Evolutionary conservation across 1,284 basidiomycete species (phyloP).

Genomic region (Marasmius sp.): DNA sequence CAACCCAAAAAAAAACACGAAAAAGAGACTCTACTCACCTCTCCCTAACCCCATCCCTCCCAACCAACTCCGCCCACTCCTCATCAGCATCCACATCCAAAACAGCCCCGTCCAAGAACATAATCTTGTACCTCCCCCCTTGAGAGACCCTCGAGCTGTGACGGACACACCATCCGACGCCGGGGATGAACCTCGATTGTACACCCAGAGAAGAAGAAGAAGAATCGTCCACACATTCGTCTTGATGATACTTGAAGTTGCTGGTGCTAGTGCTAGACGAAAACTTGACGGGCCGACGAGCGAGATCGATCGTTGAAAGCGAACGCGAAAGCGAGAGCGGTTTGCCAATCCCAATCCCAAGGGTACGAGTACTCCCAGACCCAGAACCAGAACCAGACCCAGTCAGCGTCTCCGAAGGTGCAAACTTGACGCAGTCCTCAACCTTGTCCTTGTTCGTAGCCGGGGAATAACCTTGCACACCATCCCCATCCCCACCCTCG

Average conservation of each 20-base stretch:
- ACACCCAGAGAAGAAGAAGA: not conserved
- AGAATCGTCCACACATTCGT: not conserved
- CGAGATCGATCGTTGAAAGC: constrained; percentile 20
- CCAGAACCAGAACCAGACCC: not conserved
- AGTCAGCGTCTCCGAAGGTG: not conserved
- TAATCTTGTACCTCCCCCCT: constrained; percentile 40
- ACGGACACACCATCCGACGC: constrained; percentile 45
- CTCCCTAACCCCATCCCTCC: constrained; percentile 23
- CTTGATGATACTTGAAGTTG: constrained; percentile 2
- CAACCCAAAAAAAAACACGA: not conserved
- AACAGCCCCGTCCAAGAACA: constrained; percentile 45
- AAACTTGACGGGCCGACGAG: constrained; percentile 26
- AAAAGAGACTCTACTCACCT: constrained; percentile 26
- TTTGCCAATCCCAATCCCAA: not conserved
- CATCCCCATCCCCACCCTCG: constrained; percentile 1
- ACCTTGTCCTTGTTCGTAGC: not conserved
- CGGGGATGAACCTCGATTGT: constrained; percentile 37
- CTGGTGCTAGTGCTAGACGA: constrained; percentile 5
- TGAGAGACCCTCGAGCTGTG: constrained; percentile 33
- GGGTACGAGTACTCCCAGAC: not conserved
- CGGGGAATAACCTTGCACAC: too few relatives aligned
- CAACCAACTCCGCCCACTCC: constrained; percentile 36
- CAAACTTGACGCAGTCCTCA: too few relatives aligned
- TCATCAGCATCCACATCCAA: constrained; percentile 44
- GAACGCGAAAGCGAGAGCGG: constrained; percentile 6